These are phyloP conservation scores for Lactarius sp. DNA, from an alignment of 768 basidiomycete species.

Conservation along the genomic window DNA sequence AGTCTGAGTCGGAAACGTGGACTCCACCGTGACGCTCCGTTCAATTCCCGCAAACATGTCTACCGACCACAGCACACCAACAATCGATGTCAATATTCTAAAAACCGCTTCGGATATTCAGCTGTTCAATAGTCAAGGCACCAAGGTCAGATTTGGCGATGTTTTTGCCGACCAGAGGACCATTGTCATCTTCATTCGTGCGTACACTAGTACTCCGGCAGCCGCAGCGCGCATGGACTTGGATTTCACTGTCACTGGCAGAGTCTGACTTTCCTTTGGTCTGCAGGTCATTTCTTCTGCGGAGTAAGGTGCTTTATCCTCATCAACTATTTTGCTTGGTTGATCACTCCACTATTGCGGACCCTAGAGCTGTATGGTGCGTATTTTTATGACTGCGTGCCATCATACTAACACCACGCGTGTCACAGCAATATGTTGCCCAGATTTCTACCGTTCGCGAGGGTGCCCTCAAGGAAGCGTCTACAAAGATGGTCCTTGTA, in stretches of 20 bases:
- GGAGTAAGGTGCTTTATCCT: conserved; percentile 5
- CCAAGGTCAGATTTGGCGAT: conserved; percentile 17
- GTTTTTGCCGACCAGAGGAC: conserved; percentile 20
- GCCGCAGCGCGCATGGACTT: too few relatives aligned
- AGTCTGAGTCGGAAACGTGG: too few relatives aligned
- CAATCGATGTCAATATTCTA: conserved; percentile 10
- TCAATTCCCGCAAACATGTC: conserved; percentile 8
- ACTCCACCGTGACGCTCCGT: too few relatives aligned
- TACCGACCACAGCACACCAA: not conserved
- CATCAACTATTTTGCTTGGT: not conserved
- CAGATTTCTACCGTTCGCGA: conserved; percentile 17
- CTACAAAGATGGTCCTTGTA: conserved; percentile 11
- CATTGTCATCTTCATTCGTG: conserved; percentile 21
- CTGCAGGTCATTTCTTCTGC: conserved; percentile 24
- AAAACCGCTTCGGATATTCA: conserved; percentile 6
- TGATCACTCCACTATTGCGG: not conserved
- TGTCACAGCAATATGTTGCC: conserved; percentile 22
- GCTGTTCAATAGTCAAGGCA: conserved; percentile 13
- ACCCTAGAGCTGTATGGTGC: conserved; percentile 16
- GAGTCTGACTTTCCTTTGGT: not conserved
- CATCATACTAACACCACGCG: not conserved
- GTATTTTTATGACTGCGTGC: not conserved
- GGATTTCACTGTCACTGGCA: not conserved
- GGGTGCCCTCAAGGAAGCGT: conserved; percentile 17
- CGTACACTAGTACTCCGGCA: not conserved